Conservation (phyloP, 371 early-diverging fungal species). For the Phascolomyces articulosus region DNA sequence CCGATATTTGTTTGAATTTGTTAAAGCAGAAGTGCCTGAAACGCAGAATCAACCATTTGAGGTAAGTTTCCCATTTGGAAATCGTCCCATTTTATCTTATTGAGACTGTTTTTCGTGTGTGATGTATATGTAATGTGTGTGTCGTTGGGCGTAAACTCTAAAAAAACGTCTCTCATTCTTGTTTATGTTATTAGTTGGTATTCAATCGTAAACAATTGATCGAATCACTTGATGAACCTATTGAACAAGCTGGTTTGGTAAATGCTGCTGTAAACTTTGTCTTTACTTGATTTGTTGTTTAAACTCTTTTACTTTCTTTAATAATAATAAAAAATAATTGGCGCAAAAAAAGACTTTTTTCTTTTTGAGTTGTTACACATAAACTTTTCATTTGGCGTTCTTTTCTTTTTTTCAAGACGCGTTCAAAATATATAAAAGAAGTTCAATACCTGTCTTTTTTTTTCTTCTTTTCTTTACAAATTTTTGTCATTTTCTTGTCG, state of each 20-base stretch:
- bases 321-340: background rate
- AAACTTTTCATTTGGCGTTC: too few species aligned
- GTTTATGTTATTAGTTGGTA: slow-evolving; percentile 42
- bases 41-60: slow-evolving; percentile 71
- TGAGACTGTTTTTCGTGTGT: too few species aligned
- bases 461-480: too few species aligned
- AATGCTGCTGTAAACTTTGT: slow-evolving; percentile 63
- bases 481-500: too few species aligned
- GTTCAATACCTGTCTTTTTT: too few species aligned
- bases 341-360: too few species aligned
- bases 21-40: slow-evolving; percentile 67
- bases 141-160: background rate
- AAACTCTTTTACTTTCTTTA: too few species aligned
- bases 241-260: slow-evolving; percentile 66
- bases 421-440: too few species aligned
- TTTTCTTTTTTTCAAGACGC: too few species aligned
- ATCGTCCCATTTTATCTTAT: too few species aligned
- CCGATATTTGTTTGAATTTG: slow-evolving; percentile 66
- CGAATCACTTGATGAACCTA: slow-evolving; percentile 61
- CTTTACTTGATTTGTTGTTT: slow-evolving; percentile 22
- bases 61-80: slow-evolving; percentile 38
- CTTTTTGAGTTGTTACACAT: too few species aligned
- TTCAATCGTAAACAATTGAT: slow-evolving; percentile 68
- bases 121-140: too few species aligned
- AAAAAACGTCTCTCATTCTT: background rate